A percentile compares a stretch with the other conserved stretches of the same genome.
Evolutionary conservation across 148 eudicot species (phyloP).

Genomic region (Rhododendron henanense): DNA sequence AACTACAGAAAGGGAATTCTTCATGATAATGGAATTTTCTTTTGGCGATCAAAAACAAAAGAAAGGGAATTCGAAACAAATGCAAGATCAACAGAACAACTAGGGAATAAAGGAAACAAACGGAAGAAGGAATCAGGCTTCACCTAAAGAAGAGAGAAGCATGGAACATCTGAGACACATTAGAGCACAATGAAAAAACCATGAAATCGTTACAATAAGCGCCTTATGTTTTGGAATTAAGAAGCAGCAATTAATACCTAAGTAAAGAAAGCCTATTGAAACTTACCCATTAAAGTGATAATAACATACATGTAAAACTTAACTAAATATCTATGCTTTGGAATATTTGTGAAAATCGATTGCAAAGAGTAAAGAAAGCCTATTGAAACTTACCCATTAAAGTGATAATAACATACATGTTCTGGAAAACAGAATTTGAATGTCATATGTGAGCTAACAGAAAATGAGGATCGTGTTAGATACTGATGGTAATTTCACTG

Average conservation of each 20-base stretch:
- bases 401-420: background rate
- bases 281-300: background rate
- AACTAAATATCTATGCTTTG: background rate
- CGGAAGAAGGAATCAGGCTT: background rate
- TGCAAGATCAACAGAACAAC: background rate
- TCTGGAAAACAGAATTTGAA: background rate
- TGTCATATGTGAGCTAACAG: background rate
- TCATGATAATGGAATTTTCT: background rate
- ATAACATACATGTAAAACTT: background rate
- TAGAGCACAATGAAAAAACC: background rate
- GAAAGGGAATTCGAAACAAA: background rate
- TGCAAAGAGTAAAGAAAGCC: background rate
- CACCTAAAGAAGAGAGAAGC: background rate
- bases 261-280: slow-evolving; percentile 6
- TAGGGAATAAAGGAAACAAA: background rate
- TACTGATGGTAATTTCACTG: background rate
- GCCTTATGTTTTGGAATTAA: background rate
- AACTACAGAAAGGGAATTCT: background rate
- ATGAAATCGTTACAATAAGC: background rate
- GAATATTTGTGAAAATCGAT: background rate
- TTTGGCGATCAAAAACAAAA: background rate
- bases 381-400: too few species aligned
- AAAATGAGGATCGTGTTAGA: background rate
- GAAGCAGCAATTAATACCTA: slow-evolving; percentile 3
- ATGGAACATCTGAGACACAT: background rate